Evolutionary conservation across 2,329 filamentous ascomycete species (phyloP).

Genomic region (Beauveria medogensis): DNA sequence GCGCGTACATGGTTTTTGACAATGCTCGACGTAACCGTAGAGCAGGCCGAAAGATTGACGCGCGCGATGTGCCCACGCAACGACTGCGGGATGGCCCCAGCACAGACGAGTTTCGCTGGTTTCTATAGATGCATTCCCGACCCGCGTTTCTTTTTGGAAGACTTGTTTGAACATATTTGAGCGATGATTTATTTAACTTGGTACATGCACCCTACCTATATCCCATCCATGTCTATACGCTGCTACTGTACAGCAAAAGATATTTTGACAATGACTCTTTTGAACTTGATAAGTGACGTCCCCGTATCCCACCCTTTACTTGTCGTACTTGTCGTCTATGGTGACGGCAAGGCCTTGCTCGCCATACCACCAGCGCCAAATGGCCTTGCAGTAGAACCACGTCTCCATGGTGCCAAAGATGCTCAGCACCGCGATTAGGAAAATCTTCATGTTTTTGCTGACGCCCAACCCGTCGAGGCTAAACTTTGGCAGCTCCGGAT

Average conservation of each 20-base stretch:
- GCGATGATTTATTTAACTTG: neutral
- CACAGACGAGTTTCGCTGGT: constrained; percentile 43
- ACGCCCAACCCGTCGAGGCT: constrained; percentile 21
- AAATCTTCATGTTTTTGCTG: constrained; percentile 20
- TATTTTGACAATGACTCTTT: neutral
- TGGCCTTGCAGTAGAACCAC: constrained; percentile 24
- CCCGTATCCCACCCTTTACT: neutral
- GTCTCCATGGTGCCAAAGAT: constrained; percentile 26
- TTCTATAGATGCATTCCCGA: constrained; percentile 23
- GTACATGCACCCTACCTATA: neutral
- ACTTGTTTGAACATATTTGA: neutral
- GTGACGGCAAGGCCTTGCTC: neutral
- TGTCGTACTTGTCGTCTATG: neutral
- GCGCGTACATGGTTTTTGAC: constrained; percentile 52
- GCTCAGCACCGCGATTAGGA: constrained; percentile 19
- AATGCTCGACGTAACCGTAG: constrained; percentile 46
- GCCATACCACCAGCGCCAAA: constrained; percentile 22
- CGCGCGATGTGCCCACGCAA: constrained; percentile 41
- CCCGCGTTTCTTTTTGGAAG: neutral
- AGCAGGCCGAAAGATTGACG: constrained; percentile 37
- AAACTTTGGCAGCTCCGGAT: constrained; percentile 18
- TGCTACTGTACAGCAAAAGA: neutral
- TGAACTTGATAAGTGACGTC: neutral
- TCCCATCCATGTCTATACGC: neutral
- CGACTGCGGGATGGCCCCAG: constrained; percentile 40